Conservation (phyloP, 2,329 filamentous ascomycete species). For the Sporothrix brasiliensis region DNA sequence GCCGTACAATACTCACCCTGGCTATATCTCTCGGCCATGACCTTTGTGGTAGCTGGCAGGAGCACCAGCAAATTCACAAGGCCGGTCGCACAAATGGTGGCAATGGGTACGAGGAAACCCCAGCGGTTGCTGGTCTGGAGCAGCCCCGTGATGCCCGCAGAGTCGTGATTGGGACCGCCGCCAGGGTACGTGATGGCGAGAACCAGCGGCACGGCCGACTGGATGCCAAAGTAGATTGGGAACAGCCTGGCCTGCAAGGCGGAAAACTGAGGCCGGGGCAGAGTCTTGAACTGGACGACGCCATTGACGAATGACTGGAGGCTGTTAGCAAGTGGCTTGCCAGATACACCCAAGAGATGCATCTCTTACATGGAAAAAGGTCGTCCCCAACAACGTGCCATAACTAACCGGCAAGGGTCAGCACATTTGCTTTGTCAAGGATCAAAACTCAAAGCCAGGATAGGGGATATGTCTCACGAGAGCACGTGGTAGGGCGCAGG, state of each 20-base stretch:
- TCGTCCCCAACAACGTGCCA: constrained; percentile 82
- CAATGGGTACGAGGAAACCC: constrained; percentile 68
- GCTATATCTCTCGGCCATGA: constrained; percentile 74
- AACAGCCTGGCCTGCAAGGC: constrained; percentile 79
- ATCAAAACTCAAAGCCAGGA: not conserved
- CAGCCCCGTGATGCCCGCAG: constrained; percentile 56
- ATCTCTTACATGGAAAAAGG: constrained; percentile 73
- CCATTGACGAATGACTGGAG: constrained; percentile 68
- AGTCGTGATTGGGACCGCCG: constrained; percentile 44
- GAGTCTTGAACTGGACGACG: constrained; percentile 72
- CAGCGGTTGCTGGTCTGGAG: constrained; percentile 63
- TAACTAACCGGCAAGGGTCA: constrained; percentile 60
- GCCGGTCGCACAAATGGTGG: constrained; percentile 69
- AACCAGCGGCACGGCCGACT: constrained; percentile 72
- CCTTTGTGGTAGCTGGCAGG: constrained; percentile 72
- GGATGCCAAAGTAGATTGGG: constrained; percentile 84
- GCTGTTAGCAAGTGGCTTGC: not conserved
- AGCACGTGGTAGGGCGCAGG: constrained; percentile 76
- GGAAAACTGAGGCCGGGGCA: constrained; percentile 79
- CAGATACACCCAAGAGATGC: not conserved
- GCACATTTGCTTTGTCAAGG: constrained; percentile 21
- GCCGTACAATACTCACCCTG: constrained; percentile 61
- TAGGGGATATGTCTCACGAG: constrained; percentile 54
- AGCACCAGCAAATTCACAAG: constrained; percentile 70
- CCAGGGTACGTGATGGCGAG: constrained; percentile 81